A percentile compares a stretch with the other conserved stretches of the same genome.
These are phyloP conservation scores for Capsicum pubescens DNA, from an alignment of 257 asterid genomes.

Conservation along the genomic window DNA sequence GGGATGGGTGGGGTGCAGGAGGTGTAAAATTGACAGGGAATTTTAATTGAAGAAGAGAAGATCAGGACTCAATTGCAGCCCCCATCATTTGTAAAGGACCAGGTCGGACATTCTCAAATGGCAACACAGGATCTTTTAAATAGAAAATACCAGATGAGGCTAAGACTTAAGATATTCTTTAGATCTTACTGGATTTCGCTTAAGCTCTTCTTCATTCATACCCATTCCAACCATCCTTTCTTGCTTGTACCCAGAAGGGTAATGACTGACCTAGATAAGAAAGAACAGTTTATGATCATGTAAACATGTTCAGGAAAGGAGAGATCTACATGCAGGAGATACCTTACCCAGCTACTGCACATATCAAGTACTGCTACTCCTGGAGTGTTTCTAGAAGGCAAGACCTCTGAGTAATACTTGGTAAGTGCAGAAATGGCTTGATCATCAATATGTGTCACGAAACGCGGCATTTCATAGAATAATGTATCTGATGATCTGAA, in stretches of 20 bases:
- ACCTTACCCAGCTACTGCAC: conserved; percentile 97
- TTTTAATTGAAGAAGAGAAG: conserved; percentile 10
- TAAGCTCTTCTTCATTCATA: conserved; percentile 88
- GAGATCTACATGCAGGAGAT: conserved; percentile 14
- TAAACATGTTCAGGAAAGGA: not conserved
- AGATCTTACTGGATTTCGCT: conserved; percentile 77
- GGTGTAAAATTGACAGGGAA: not conserved
- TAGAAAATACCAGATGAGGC: conserved; percentile 15
- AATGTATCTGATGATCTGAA: conserved; percentile 77
- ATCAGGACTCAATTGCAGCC: not conserved
- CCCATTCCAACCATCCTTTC: conserved; percentile 86
- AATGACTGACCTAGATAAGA: conserved; percentile 86
- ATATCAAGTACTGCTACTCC: conserved; percentile 92
- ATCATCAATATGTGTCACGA: conserved; percentile 95
- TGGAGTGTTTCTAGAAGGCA: conserved; percentile 76
- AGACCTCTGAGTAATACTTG: conserved; percentile 69
- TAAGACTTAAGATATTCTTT: not conserved
- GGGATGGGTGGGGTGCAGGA: not conserved
- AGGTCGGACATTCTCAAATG: conserved; percentile 5
- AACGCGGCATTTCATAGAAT: conserved; percentile 91
- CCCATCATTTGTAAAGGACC: not conserved
- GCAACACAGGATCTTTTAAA: not conserved
- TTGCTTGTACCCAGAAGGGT: conserved; percentile 92
- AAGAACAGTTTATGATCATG: conserved; percentile 32
- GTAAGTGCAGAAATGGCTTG: conserved; percentile 93